A percentile compares a stretch with the other conserved stretches of the same genome.
These are phyloP conservation scores for Scedosporium dehoogii DNA, from an alignment of 2,329 filamentous ascomycete genomes.

Conservation along the genomic window DNA sequence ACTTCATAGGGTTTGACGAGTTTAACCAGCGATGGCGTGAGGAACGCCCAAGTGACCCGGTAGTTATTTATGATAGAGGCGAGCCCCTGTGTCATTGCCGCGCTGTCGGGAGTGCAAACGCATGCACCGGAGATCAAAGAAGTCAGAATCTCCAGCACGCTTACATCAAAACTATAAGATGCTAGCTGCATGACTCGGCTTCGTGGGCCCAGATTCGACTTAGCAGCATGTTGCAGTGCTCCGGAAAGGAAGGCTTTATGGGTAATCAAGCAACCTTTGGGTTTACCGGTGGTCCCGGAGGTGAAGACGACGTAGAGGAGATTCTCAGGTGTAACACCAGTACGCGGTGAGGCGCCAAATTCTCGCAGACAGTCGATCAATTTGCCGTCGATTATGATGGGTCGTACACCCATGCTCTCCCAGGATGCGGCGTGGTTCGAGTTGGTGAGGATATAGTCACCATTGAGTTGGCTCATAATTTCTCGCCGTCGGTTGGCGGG, in stretches of 20 bases:
- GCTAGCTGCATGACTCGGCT: conserved; percentile 37
- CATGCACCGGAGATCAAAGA: conserved; percentile 38
- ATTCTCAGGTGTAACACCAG: too few species aligned
- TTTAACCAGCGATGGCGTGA: conserved; percentile 39
- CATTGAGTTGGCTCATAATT: conserved; percentile 32
- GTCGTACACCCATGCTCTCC: conserved; percentile 19
- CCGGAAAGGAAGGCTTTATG: conserved; percentile 37
- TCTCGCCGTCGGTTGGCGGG: conserved; percentile 16
- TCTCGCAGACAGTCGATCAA: too few species aligned
- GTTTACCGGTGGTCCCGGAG: conserved; percentile 53
- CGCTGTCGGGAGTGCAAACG: conserved; percentile 44
- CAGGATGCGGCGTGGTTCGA: conserved; percentile 26
- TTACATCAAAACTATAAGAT: conserved; percentile 45
- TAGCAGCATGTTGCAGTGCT: conserved; percentile 29
- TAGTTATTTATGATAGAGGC: conserved; percentile 33
- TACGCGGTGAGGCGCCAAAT: too few species aligned
- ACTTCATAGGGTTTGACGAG: conserved; percentile 35
- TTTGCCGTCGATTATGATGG: too few species aligned
- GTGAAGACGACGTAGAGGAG: conserved; percentile 48
- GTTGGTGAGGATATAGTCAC: conserved; percentile 29
- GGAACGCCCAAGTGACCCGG: conserved; percentile 36
- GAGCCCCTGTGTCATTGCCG: conserved; percentile 39
- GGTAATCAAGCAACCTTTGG: conserved; percentile 49
- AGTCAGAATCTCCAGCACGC: conserved; percentile 43
- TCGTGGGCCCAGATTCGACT: conserved; percentile 28